Evolutionary conservation across 305 asterid species (phyloP), one percentile per base, ranked within the genome.

Genomic region (Fraxinus nigra): DNA sequence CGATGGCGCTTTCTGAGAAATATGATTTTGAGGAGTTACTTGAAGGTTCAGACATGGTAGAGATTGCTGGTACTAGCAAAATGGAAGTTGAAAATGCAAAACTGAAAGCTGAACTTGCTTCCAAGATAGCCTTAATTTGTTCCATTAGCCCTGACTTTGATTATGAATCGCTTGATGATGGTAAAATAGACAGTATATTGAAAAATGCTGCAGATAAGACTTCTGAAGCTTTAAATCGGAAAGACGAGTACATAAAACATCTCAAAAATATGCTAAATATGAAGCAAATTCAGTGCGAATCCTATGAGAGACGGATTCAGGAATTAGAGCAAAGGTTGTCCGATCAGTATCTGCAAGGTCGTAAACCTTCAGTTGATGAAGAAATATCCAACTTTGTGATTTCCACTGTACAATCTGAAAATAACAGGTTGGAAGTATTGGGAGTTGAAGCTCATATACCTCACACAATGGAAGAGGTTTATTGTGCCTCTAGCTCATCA

Each of bases 31-130:
- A 86, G 81, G 97, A 85, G 75, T 81, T 89, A 26, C 80, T 87
- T 63, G 93, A 91, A 76, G 95, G 89, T 43, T 89, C 92, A 1
- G 99, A 91, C 84, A 83, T 96, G 89, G 89, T 92, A 48, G 98
- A 94, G 88, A 90, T 97, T 85, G 97, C 96, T 2, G 99, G 99
- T 81, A 94, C 98, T 24, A 92, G 98, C 91, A 94, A 91, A 90
- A 81, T 94, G 88, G 99, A 97, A 84, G 99, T 97, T 59, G 98
- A 97, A 87, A 97, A 94, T 89, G 98, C 99, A 2, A 92, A 90
- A 80, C 88, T 97, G 72, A 97, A 93, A 89, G 98, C 99, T 78
- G 98, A 94, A 80, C 98, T 97, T 80, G 98, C 99, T 89, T 91
- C 99, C n/a, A 94, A 95, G 86, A 94, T 97, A 72, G 98, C 99